Evolutionary conservation across 2,329 filamentous ascomycete genomes (phyloP).

Genomic region (Fusarium protoensiforme): DNA sequence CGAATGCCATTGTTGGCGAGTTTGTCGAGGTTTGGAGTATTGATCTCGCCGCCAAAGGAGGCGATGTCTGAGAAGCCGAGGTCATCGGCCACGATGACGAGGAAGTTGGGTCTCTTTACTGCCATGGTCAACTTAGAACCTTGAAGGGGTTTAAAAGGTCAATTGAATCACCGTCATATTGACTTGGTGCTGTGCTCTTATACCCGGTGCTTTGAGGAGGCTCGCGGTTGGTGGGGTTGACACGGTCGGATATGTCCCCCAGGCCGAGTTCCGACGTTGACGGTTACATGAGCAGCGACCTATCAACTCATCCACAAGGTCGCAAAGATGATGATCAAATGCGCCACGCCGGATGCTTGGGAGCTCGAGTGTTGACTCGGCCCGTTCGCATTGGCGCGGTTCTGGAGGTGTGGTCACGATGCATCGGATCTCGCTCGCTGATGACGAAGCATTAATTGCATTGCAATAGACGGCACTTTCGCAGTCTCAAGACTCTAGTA

Average conservation of each 20-base stretch:
- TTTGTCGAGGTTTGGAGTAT: slow-evolving; percentile 68
- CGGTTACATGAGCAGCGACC: not conserved
- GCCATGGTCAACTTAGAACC: not conserved
- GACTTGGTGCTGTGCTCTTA: not conserved
- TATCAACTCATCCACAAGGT: not conserved
- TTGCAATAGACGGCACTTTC: not conserved
- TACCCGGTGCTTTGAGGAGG: slow-evolving; percentile 1
- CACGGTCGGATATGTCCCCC: not conserved
- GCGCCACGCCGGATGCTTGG: not conserved
- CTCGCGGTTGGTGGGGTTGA: not conserved
- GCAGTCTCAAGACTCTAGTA: too few relatives aligned
- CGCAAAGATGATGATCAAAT: not conserved
- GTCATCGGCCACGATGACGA: slow-evolving; percentile 14
- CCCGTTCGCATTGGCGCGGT: not conserved
- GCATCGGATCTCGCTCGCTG: not conserved
- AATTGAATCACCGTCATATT: not conserved
- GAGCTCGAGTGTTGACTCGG: not conserved
- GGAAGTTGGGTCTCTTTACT: slow-evolving; percentile 46
- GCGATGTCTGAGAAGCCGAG: slow-evolving; percentile 67
- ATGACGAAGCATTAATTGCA: not conserved
- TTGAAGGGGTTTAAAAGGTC: fast-evolving
- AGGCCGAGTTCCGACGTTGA: slow-evolving; percentile 13
- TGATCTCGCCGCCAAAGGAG: slow-evolving; percentile 70
- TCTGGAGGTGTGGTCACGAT: not conserved
- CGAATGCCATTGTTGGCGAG: slow-evolving; percentile 62